Conservation (phyloP, 2,329 filamentous ascomycete species). For the Sphaerulina vaccinii region DNA sequence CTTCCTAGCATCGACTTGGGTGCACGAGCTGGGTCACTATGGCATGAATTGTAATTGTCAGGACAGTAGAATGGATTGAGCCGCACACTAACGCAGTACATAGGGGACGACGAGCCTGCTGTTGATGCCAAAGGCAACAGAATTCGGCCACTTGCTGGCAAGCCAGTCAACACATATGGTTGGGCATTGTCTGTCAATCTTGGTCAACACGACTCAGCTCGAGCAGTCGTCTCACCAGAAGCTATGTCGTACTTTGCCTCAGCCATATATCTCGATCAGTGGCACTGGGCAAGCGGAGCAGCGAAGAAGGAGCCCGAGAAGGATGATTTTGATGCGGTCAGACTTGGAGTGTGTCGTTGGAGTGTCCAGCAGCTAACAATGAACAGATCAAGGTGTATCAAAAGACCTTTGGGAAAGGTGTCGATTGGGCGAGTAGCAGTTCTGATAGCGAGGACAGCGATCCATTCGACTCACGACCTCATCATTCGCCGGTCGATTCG, state of each 20-base stretch:
- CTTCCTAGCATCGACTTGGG: background rate
- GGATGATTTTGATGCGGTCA: background rate
- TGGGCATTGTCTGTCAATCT: background rate
- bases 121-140: background rate
- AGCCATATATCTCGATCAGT: background rate
- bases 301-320: background rate
- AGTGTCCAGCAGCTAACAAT: background rate
- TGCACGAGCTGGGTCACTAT: background rate
- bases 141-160: background rate
- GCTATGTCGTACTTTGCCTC: background rate
- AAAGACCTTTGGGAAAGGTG: background rate
- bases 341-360: background rate
- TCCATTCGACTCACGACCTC: background rate
- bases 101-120: background rate
- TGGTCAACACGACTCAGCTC: background rate
- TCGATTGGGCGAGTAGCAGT: background rate
- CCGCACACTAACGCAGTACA: background rate
- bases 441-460: background rate
- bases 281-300: background rate
- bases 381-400: background rate
- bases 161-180: background rate
- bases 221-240: background rate
- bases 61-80: background rate
- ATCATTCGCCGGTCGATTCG: background rate
- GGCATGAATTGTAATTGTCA: background rate